Evolutionary conservation across 176 grass and related monocot genomes (phyloP), one percentile per base, ranked within the genome.

Genomic region (Juncus inflexus): DNA sequence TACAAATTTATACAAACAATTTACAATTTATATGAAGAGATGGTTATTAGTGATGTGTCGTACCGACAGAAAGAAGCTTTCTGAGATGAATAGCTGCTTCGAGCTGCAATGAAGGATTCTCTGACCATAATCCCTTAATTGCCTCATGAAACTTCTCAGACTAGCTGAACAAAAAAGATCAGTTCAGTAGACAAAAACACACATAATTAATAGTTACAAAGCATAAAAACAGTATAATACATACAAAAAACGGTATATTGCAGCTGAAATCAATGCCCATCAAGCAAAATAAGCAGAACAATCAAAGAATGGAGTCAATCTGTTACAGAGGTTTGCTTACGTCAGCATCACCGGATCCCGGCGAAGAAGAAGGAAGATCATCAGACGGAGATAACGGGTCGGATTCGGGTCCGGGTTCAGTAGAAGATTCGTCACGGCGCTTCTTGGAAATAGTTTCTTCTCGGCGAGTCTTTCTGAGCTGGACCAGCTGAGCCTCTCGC

Each of bases 1-100:
- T 37, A 28, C 19, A 12, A 52, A 52, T 28, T 52, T 67, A 35
- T 7, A 50, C 50, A 10, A 60, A 8, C 42, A 40, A 12, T 63
- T 37, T 66, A 16, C 45, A 67, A 28, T 12, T 15, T 12, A 9
- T 38, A 62, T 12, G 39, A 56, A 15, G 15, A 7, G 12, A 15
- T 7, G 15, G n/a, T n/a, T 38, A 52, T 19, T 68, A 37, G n/a
- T 12, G 40, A 8, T 19, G 4, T 16, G 50, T n/a, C 39, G 15
- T 87, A 96, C 91, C 87, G 1, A 77, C 74, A 72, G 87, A 85
- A 10, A 96, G 76, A 65, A 96, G 83, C 78, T 80, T 90, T 62
- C 81, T 90, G 75, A 90, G 82, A 59, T 87, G 63, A 19, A 77
- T 51, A 62, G 81, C 85, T 76, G 81, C 80, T 90, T 90, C 84